Conservation (phyloP, 805 yeast genomes). For the Candida xyloterini region DNA sequence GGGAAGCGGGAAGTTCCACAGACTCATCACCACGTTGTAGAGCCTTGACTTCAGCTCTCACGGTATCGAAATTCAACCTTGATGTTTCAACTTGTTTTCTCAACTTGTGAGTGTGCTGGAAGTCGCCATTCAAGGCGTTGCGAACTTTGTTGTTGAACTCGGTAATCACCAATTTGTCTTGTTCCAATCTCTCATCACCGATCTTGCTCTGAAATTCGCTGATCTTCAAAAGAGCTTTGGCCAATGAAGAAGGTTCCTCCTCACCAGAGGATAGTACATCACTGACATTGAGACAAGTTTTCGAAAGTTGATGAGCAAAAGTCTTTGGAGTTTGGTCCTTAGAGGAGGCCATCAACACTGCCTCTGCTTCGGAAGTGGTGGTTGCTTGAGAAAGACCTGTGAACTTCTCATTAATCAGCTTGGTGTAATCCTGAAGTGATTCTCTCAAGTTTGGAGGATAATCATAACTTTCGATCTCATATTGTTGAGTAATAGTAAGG, state of each 20-base stretch:
- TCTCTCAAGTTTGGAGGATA: slow-evolving; percentile 79
- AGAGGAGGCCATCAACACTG: slow-evolving; percentile 40
- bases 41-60: slow-evolving; percentile 55
- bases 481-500: slow-evolving; percentile 55
- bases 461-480: slow-evolving; percentile 73
- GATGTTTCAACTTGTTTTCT: slow-evolving; percentile 69
- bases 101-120: slow-evolving; percentile 55
- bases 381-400: slow-evolving; percentile 60
- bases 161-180: slow-evolving; percentile 59
- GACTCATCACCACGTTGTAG: slow-evolving; percentile 35
- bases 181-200: slow-evolving; percentile 66
- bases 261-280: slow-evolving; percentile 38
- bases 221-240: slow-evolving; percentile 51
- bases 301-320: slow-evolving; percentile 66
- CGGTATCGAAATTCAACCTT: slow-evolving; percentile 65
- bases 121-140: slow-evolving; percentile 50
- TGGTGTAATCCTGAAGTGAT: slow-evolving; percentile 59
- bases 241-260: slow-evolving; percentile 45
- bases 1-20: slow-evolving; percentile 45
- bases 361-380: slow-evolving; percentile 65
- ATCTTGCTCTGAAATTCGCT: slow-evolving; percentile 58
- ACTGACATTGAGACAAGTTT: slow-evolving; percentile 50
- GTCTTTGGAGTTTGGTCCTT: slow-evolving; percentile 57
- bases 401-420: slow-evolving; percentile 52
- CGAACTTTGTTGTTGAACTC: slow-evolving; percentile 59